Conservation (phyloP, 192 early-diverging fungal species). For the Coemansia sp. region DNA sequence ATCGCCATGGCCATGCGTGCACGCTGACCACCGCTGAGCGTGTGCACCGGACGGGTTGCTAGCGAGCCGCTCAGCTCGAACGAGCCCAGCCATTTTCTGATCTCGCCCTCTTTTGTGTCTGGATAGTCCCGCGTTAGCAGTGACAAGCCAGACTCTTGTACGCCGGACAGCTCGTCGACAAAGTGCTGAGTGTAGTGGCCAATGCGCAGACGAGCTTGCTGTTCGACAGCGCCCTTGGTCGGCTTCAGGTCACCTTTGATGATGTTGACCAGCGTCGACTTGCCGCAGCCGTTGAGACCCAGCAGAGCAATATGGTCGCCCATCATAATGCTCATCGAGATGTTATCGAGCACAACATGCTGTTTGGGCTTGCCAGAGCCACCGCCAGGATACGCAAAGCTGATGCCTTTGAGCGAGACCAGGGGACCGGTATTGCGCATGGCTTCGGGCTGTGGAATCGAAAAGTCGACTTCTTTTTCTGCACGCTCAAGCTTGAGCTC, state of each 20-base stretch:
- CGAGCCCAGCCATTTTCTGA: conserved; percentile 71
- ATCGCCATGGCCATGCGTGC: conserved; percentile 75
- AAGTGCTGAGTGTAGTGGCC: conserved; percentile 87
- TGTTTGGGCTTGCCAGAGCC: conserved; percentile 10
- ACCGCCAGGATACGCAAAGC: conserved; percentile 31
- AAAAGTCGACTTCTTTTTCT: conserved; percentile 62
- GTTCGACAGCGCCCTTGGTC: conserved; percentile 62
- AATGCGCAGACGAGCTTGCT: conserved; percentile 64
- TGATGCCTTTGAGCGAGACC: conserved; percentile 63
- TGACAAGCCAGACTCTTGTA: conserved; percentile 55
- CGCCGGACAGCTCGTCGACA: conserved; percentile 65
- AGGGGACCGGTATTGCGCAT: conserved; percentile 68
- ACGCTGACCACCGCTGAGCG: conserved; percentile 81
- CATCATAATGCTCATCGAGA: conserved; percentile 70
- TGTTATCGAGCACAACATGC: conserved; percentile 58
- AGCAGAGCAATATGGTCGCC: conserved; percentile 71
- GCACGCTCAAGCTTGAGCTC: conserved; percentile 60
- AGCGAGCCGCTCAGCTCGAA: conserved; percentile 72
- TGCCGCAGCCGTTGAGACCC: conserved; percentile 82
- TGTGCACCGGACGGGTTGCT: conserved; percentile 60
- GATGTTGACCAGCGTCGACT: conserved; percentile 77
- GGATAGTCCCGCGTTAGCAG: conserved; percentile 54
- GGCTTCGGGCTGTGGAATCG: conserved; percentile 67
- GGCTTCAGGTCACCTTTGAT: conserved; percentile 65
- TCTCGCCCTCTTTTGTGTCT: conserved; percentile 58